Base-by-base conservation (phyloP, 164 flowering plant species). In the Annona cherimola region DNA sequence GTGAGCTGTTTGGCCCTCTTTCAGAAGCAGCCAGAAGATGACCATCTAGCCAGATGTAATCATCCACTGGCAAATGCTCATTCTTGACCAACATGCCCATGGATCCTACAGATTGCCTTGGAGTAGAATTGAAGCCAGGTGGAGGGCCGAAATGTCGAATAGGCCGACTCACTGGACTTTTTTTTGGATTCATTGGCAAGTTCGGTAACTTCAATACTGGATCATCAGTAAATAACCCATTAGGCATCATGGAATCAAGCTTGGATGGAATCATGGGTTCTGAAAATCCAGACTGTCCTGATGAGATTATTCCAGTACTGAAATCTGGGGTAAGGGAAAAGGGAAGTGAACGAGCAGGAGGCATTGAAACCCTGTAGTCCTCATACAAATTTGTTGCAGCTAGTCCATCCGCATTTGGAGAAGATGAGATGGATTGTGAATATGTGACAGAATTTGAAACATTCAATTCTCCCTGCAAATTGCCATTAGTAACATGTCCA, bases 1-100 rank as follows among this genome's bases (percentile, higher is more conserved):
- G 41, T 75, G 73, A 81, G 66, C 70, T 70, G n/a, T 70, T 79
- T 41, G 76, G 73, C 20, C 75, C 83, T 45, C 78, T 78, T 19
- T 75, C 78, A 1, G 61, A 69, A 19, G 85, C 73, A 26, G 90
- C 80, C 72, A 84, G 57, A 73, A 86, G 89, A 85, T 90, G 88
- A 11, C 89, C 98, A 85, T 93, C 97, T 71, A 91, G 79, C 97
- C 97, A 91, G 77, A 93, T 89, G 76, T 93, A 89, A 78, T 92
- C 92, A 83, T 92, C 99, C 75, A 83, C 67, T 12, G 75, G 68
- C 26, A 70, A 77, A 80, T 80, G 86, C 39, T 80, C 92, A 75
- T 63, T 81, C 63, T 62, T 79, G 68, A 71, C 77, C 26, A 75
- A 73, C 50, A 69, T 74, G 46, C 81, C 71, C 68, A 76, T 42